phyloP scores from a whole-genome alignment of 345 rosid species.

The Boechera stricta region DNA sequence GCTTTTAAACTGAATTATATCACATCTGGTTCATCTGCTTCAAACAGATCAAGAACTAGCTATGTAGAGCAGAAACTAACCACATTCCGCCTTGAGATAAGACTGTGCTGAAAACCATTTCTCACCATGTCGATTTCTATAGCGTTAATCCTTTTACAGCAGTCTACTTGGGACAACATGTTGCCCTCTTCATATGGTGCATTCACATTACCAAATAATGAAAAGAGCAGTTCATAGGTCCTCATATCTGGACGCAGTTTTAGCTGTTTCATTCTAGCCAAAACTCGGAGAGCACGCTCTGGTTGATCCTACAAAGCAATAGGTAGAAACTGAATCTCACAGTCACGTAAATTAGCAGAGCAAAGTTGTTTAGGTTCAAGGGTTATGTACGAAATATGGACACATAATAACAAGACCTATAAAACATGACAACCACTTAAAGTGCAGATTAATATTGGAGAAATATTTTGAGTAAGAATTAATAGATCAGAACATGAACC shows the following conservation, averaged over 20 bases:
- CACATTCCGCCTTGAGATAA: conserved; percentile 63
- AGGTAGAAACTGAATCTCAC: conserved; percentile 35
- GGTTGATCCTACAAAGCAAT: conserved; percentile 67
- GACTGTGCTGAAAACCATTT: conserved; percentile 73
- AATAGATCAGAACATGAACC: conserved; percentile 13
- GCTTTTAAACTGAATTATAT: conserved; percentile 10
- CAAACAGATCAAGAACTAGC: conserved; percentile 20
- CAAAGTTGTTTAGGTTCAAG: conserved; percentile 6
- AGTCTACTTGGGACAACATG: conserved; percentile 61
- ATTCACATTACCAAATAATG: conserved; percentile 72
- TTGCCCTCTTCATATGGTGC: conserved; percentile 74
- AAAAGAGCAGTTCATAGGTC: conserved; percentile 77
- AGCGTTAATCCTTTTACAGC: conserved; percentile 67
- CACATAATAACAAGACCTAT: conserved; percentile 15
- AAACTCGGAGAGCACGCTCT: conserved; percentile 69
- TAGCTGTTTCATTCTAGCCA: conserved; percentile 72
- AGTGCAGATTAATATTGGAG: neutral
- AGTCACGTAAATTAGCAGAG: conserved; percentile 3
- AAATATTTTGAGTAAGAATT: neutral
- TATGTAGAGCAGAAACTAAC: conserved; percentile 48
- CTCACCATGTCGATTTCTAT: conserved; percentile 77
- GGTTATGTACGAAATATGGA: conserved; percentile 1
- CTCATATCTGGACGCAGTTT: conserved; percentile 60
- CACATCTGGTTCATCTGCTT: conserved; percentile 6
- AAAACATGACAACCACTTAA: conserved; percentile 12